Conservation (phyloP, 345 rosid genomes). For the Conringia planisiliqua region DNA sequence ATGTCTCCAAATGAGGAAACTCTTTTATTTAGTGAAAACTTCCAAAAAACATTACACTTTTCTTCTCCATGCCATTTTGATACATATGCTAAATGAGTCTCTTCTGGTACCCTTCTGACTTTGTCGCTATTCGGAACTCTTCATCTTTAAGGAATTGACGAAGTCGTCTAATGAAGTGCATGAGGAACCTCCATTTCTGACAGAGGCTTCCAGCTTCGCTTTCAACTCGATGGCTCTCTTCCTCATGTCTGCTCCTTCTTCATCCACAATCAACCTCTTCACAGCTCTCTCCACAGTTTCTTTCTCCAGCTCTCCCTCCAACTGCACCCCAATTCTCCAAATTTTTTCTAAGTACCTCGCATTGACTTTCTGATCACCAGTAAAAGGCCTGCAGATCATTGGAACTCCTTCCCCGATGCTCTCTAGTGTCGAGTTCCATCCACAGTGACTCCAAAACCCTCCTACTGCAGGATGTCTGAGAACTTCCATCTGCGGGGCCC, state of each 20-base stretch:
- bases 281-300: slow-evolving; percentile 27
- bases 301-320: slow-evolving; percentile 39
- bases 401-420: slow-evolving; percentile 53
- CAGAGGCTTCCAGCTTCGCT: slow-evolving; percentile 22
- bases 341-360: slow-evolving; percentile 37
- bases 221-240: slow-evolving; percentile 29
- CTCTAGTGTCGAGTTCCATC: slow-evolving; percentile 52
- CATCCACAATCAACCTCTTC: slow-evolving; percentile 32
- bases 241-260: slow-evolving; percentile 37
- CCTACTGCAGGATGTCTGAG: slow-evolving; percentile 44
- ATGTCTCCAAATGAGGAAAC: not conserved
- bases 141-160: slow-evolving; percentile 3
- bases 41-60: not conserved
- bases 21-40: not conserved
- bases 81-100: not conserved
- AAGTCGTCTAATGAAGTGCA: slow-evolving; percentile 21
- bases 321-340: slow-evolving; percentile 42
- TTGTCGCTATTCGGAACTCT: not conserved
- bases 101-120: not conserved
- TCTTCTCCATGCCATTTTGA: no score
- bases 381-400: slow-evolving; percentile 42
- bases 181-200: slow-evolving; percentile 25
- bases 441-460: slow-evolving; percentile 52
- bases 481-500: slow-evolving; percentile 54
- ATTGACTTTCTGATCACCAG: slow-evolving; percentile 41